Percentiles rank a stretch among this genome's conserved stretches.
phyloP scores from a whole-genome alignment of 2,329 filamentous ascomycete species.

The Monilinia aucupariae region DNA sequence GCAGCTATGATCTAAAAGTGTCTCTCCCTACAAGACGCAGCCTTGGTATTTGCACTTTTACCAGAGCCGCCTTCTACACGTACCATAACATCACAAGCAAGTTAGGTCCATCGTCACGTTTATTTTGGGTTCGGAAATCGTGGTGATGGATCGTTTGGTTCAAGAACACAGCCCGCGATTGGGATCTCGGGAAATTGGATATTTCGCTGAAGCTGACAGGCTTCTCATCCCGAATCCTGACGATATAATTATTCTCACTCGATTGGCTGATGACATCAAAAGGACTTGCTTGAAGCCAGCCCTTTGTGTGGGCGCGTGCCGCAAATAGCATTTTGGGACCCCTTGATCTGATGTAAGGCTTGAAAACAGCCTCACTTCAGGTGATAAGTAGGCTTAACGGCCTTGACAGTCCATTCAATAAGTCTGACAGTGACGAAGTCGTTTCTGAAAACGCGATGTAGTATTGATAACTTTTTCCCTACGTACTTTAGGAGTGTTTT shows the following conservation, averaged over 20 bases:
- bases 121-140: background rate
- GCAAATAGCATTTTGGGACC: background rate
- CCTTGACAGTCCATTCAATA: background rate
- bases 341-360: background rate
- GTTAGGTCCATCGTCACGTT: background rate
- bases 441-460: background rate
- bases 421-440: background rate
- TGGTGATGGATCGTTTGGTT: background rate
- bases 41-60: background rate
- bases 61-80: background rate
- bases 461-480: background rate
- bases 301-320: background rate
- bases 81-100: too few species aligned
- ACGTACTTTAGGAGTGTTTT: background rate
- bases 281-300: background rate
- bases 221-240: slow-evolving; percentile 9
- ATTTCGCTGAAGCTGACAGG: slow-evolving; percentile 1
- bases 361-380: background rate
- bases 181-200: slow-evolving; percentile 11
- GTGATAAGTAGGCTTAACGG: background rate
- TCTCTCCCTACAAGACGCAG: background rate
- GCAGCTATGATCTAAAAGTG: background rate
- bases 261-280: background rate
- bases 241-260: background rate
- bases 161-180: slow-evolving; percentile 6